Conservation (phyloP, 352 stramenopile genomes). For the Globisporangium echinulatum region DNA sequence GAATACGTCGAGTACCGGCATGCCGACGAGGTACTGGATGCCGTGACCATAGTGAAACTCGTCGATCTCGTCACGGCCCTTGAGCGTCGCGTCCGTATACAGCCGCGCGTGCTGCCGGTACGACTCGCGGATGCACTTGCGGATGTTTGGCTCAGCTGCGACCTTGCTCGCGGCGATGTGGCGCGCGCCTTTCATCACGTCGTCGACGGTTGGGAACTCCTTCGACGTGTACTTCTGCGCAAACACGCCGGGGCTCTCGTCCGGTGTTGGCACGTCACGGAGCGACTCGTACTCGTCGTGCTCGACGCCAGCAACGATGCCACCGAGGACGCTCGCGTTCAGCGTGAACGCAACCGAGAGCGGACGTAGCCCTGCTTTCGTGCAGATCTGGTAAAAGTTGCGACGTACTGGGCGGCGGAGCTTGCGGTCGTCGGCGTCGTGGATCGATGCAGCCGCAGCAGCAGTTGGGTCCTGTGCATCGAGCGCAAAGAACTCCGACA, state of each 20-base stretch:
- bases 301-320: conserved; percentile 64
- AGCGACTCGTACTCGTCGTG: conserved; percentile 59
- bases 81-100: conserved; percentile 69
- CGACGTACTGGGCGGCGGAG: conserved; percentile 72
- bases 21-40: conserved; percentile 80
- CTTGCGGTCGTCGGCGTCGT: conserved; percentile 45
- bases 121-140: conserved; percentile 78
- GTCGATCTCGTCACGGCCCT: conserved; percentile 84
- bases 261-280: conserved; percentile 64
- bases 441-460: conserved; percentile 19
- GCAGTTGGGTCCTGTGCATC: conserved; percentile 41
- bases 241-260: conserved; percentile 62
- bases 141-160: conserved; percentile 77
- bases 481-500: conserved; percentile 81
- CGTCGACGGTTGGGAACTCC: conserved; percentile 78
- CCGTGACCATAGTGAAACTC: conserved; percentile 86
- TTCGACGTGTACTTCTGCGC: conserved; percentile 76
- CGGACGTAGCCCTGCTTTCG: conserved; percentile 68
- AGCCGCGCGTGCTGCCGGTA: conserved; percentile 73
- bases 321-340: conserved; percentile 78
- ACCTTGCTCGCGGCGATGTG: conserved; percentile 85
- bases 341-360: conserved; percentile 79
- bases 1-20: conserved; percentile 79
- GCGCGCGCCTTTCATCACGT: conserved; percentile 85
- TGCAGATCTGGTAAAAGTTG: conserved; percentile 88